Evolutionary conservation across 2,329 filamentous ascomycete species (phyloP), one percentile per base, ranked within the genome.

Genomic region (Sarocladiaceae sp.): DNA sequence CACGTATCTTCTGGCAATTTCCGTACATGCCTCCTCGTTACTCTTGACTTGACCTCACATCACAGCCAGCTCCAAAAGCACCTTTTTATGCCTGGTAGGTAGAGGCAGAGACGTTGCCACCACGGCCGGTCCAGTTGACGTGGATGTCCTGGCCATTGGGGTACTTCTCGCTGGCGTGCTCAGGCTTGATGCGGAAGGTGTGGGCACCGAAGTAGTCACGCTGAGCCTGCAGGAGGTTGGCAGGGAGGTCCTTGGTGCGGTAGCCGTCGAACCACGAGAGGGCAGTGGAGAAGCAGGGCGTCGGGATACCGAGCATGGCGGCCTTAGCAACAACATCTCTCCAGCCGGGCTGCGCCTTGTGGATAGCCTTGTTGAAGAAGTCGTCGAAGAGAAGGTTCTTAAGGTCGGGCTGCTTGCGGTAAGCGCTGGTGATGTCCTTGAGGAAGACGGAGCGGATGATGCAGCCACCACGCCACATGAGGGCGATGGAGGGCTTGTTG

Each of bases 391-490:
- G 81, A 58, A 98, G 75, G 80, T 98, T 98, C 83, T 96, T 85
- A 54, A 98, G 85, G 54, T 96, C 85, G 54, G 88, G 86, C 77
- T 96, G 83, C 57, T 80, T 82, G 73, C 91, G 91, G 82, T 96
- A 98, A 44, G 93, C 93, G 55, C 84, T 84, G 58, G 93, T 98
- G 73, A 98, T 98, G 69, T 98, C 91, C 83, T 97, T 97, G 55
- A 98, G 76, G 88, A 98, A 98, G 64, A 98, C 93, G 55, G 93
- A 97, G 69, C 93, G 91, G 74, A 98, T 98, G 61, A 98, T 98
- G 81, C 93, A 98, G 58, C 93, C 93, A 74, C 93, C 93, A 68
- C 93, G 88, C 93, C 93, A 98, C 93, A 98, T 98, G 65, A 98
- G 85, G 58, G 93, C 93, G 63, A 98, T 98, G 59, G 94, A 95